phyloP scores from a whole-genome alignment of 352 stramenopile genomes.

The Pythium plurisporium region DNA sequence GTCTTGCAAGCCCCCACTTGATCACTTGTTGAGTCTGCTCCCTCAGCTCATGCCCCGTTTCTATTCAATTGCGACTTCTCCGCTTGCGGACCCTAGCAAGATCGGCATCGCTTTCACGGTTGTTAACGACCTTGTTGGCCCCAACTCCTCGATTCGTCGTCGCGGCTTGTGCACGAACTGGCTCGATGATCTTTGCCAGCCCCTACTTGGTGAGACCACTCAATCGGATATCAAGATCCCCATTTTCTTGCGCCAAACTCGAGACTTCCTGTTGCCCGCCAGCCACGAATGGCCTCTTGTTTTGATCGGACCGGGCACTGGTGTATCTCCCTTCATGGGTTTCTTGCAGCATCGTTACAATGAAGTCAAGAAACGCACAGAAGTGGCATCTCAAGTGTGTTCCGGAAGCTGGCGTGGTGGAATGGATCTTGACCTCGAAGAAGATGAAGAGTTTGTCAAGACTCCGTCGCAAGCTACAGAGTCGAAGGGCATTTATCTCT shows the following conservation, averaged over 20 bases:
- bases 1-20: constrained; percentile 86
- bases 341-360: constrained; percentile 90
- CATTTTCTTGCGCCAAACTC: constrained; percentile 89
- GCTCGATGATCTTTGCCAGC: constrained; percentile 44
- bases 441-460: constrained; percentile 39
- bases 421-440: constrained; percentile 33
- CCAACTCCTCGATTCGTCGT: constrained; percentile 29
- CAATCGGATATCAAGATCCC: constrained; percentile 34
- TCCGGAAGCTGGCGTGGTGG: constrained; percentile 80
- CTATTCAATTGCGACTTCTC: constrained; percentile 95
- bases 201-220: constrained; percentile 24
- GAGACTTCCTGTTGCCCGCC: constrained; percentile 88
- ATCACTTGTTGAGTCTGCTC: constrained; percentile 83
- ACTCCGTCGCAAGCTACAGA: constrained; percentile 24
- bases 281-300: constrained; percentile 85
- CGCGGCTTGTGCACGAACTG: constrained; percentile 65
- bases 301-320: constrained; percentile 94
- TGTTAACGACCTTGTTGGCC: constrained; percentile 77
- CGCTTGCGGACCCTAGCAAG: constrained; percentile 55
- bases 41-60: constrained; percentile 91
- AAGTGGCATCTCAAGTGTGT: constrained; percentile 28
- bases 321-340: constrained; percentile 95
- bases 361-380: constrained; percentile 22
- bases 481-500: constrained; percentile 83
- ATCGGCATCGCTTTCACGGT: constrained; percentile 91